These are phyloP conservation scores for Medicago ruthenica DNA, from an alignment of 306 rosid genomes.

Conservation along the genomic window DNA sequence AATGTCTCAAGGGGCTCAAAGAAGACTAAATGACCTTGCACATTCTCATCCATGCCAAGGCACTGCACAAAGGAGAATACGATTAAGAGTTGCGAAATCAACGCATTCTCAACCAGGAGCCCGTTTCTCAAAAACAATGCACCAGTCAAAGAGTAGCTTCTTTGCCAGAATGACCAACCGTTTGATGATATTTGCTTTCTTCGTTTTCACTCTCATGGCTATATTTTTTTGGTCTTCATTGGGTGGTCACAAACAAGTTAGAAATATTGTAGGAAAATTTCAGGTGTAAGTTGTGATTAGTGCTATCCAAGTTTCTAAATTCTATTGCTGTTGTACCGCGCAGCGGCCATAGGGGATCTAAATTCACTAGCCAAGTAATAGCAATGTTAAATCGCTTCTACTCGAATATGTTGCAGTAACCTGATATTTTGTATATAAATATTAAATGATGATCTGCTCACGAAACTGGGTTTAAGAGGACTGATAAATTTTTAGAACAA, in stretches of 20 bases:
- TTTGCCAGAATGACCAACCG: constrained; percentile 17
- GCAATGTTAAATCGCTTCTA: constrained; percentile 17
- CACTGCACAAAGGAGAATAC: constrained; percentile 70
- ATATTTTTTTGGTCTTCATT: constrained; percentile 39
- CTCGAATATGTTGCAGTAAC: constrained; percentile 19
- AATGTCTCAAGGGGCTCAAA: constrained; percentile 44
- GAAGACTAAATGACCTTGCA: constrained; percentile 40
- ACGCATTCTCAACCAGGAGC: constrained; percentile 25
- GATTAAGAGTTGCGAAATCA: constrained; percentile 43
- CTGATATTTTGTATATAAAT: constrained; percentile 5
- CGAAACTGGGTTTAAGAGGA: neutral
- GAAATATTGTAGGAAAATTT: constrained; percentile 31
- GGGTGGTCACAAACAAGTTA: constrained; percentile 46
- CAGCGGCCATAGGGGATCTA: neutral
- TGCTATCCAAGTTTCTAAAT: neutral
- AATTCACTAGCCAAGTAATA: constrained; percentile 1
- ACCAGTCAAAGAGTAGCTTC: constrained; percentile 38
- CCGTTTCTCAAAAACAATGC: constrained; percentile 36
- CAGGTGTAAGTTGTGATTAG: constrained; percentile 31
- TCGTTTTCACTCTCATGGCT: constrained; percentile 42
- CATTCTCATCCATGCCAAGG: constrained; percentile 56
- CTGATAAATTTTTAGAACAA: neutral
- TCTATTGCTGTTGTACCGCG: neutral
- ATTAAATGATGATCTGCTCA: neutral
- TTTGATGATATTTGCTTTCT: constrained; percentile 34